phyloP scores from a whole-genome alignment of 495 filamentous ascomycete species.

The Aspergillus saccharolyticus region DNA sequence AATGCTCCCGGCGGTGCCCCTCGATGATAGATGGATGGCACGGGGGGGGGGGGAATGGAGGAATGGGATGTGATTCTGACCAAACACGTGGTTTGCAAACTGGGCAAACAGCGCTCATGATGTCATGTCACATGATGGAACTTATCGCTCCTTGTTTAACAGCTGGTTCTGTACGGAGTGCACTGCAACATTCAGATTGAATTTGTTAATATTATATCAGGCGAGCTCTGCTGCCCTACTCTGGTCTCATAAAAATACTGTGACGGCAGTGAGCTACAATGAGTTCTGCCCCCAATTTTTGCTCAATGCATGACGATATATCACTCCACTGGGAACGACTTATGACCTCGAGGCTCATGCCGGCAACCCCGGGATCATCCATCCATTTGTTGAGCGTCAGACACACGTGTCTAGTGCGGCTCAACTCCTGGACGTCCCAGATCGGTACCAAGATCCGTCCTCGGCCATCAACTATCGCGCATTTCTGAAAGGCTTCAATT shows the following conservation, averaged over 20 bases:
- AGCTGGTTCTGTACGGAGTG: no score
- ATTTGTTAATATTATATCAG: no score
- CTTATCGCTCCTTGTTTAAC: no score
- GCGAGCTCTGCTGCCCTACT: background rate
- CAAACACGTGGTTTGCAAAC: constrained; percentile 4
- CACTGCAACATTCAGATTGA: no score
- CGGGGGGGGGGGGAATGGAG: background rate
- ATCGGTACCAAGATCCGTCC: background rate
- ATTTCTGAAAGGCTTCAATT: background rate
- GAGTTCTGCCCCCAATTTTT: background rate
- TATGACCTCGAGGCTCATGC: background rate
- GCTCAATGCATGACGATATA: background rate
- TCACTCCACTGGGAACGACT: background rate
- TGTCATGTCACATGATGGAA: background rate
- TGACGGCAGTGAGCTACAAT: background rate
- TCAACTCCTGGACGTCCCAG: background rate
- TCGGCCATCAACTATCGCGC: background rate
- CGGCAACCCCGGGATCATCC: no score
- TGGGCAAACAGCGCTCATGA: background rate
- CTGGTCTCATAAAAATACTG: background rate
- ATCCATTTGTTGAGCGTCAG: background rate
- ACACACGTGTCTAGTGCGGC: background rate
- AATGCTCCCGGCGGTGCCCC: background rate
- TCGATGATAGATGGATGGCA: background rate
- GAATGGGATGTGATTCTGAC: background rate